A percentile compares a stretch with the other conserved stretches of the same genome.
These are phyloP conservation scores for Globisporangium acanthophoron DNA, from an alignment of 352 stramenopile species.

Conservation along the genomic window DNA sequence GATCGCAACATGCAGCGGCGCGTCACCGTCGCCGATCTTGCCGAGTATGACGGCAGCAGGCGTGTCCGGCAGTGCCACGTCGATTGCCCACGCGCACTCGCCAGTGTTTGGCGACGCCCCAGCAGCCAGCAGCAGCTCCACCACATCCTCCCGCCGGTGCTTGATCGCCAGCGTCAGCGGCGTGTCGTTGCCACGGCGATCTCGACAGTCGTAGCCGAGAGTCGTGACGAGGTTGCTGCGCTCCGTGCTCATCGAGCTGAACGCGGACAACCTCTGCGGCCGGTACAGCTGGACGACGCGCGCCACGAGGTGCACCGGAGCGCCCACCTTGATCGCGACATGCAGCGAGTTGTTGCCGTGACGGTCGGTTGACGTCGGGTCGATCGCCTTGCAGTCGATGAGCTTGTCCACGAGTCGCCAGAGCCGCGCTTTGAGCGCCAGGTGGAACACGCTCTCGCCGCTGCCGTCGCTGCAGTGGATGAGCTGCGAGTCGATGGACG, in stretches of 20 bases:
- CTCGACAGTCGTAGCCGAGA: conserved; percentile 21
- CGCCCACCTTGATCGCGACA: conserved; percentile 56
- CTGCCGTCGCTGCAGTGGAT: conserved; percentile 39
- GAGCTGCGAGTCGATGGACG: conserved; percentile 22
- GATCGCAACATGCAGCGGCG: conserved; percentile 53
- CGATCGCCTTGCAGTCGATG: conserved; percentile 33
- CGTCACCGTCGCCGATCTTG: conserved; percentile 25
- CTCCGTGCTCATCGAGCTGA: conserved; percentile 13
- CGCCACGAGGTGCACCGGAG: conserved; percentile 34
- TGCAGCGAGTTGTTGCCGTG: conserved; percentile 53
- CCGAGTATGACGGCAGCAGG: background rate
- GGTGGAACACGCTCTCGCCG: conserved; percentile 49
- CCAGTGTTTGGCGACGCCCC: conserved; percentile 26
- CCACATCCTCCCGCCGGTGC: conserved; percentile 40
- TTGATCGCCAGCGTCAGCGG: conserved; percentile 57
- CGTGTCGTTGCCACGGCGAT: conserved; percentile 46
- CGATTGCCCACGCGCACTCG: conserved; percentile 19
- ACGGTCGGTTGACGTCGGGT: conserved; percentile 37
- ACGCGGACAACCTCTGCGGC: conserved; percentile 12
- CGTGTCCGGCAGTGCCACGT: background rate
- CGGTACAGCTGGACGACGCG: conserved; percentile 46
- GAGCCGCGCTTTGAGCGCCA: conserved; percentile 52
- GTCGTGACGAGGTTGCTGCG: conserved; percentile 18
- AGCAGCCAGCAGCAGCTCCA: conserved; percentile 33
- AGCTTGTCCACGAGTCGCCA: conserved; percentile 59